Evolutionary conservation across 2,329 filamentous ascomycete species (phyloP), one percentile per base, ranked within the genome.

Genomic region (Cercospora janseana): DNA sequence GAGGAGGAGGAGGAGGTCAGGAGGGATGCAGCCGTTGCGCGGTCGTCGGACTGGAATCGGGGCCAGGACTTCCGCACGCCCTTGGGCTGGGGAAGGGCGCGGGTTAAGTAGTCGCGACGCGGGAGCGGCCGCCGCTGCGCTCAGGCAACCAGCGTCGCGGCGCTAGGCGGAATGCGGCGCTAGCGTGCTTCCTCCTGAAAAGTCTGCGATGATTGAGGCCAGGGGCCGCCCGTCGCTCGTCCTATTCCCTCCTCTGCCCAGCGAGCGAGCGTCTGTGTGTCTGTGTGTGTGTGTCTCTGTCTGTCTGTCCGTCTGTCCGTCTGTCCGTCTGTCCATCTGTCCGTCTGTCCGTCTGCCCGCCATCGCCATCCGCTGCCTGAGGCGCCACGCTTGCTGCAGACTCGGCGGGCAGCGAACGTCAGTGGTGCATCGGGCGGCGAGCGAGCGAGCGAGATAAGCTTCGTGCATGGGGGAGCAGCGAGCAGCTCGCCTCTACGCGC

Each of bases 381-480:
- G n/a, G n/a, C n/a, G n/a, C n/a, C n/a, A n/a, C n/a, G n/a, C n/a
- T n/a, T n/a, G n/a, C n/a, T n/a, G n/a, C n/a, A n/a, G n/a, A n/a
- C n/a, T n/a, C n/a, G n/a, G n/a, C n/a, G n/a, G n/a, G n/a, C n/a
- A n/a, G n/a, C n/a, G 12, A 13, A 12, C 31, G 44, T 32, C n/a
- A n/a, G 38, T 41, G 15, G 38, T 34, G 44, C 44, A 38, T 46
- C 31, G 32, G 44, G 31, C 31, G 44, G 21, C 31, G 31, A 26
- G 28, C 24, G 32, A 46, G 21, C 31, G 31, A 26, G 28, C 24
- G 32, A 46, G 44, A 46, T 46, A 46, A 46, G 44, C 44, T 46
- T 46, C 44, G 31, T 38, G 31, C 24, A 21, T 37, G 21, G 21
- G 27, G 12, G 28, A 28, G 28, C 32, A 27, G 20, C 21, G 26